phyloP scores from a whole-genome alignment of 2,329 filamentous ascomycete species.

The Domatiomyces globalis region DNA sequence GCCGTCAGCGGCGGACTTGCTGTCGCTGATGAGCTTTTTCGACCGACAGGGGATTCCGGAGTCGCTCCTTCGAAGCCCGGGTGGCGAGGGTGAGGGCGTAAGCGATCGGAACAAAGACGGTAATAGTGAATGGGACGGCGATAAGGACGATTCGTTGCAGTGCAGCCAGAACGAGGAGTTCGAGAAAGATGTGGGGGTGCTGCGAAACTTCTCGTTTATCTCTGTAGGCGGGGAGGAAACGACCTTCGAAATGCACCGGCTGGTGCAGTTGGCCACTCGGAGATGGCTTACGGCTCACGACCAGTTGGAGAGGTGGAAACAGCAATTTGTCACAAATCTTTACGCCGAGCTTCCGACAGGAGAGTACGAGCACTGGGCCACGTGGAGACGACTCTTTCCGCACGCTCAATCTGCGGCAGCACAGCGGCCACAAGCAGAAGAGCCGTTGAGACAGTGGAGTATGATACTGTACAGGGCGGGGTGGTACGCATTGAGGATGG shows the following conservation, averaged over 20 bases:
- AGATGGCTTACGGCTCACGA: conserved; percentile 21
- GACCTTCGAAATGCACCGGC: conserved; percentile 20
- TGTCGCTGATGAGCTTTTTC: conserved; percentile 23
- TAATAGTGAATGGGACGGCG: too few species aligned
- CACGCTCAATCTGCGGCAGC: conserved; percentile 14
- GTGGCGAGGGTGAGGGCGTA: conserved; percentile 11
- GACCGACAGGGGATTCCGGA: conserved; percentile 19
- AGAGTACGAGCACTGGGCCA: conserved; percentile 11
- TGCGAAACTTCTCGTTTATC: conserved; percentile 14
- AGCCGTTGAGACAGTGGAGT: too few species aligned
- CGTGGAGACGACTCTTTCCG: conserved; percentile 21
- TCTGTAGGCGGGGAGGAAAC: neutral
- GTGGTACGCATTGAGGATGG: conserved; percentile 3
- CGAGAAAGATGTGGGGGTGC: conserved; percentile 14
- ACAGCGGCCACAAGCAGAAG: too few species aligned
- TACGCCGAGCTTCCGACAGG: conserved; percentile 15
- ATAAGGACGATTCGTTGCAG: too few species aligned
- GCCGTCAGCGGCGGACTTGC: conserved; percentile 15
- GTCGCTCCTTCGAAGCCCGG: conserved; percentile 12
- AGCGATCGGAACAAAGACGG: too few species aligned
- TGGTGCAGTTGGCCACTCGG: conserved; percentile 24
- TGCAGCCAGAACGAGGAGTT: conserved; percentile 3
- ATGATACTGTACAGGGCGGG: too few species aligned
- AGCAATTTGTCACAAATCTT: conserved; percentile 14
- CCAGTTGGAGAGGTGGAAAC: conserved; percentile 11